Conservation (phyloP, 75 land plant genomes). For the Sequoia sempervirens region DNA sequence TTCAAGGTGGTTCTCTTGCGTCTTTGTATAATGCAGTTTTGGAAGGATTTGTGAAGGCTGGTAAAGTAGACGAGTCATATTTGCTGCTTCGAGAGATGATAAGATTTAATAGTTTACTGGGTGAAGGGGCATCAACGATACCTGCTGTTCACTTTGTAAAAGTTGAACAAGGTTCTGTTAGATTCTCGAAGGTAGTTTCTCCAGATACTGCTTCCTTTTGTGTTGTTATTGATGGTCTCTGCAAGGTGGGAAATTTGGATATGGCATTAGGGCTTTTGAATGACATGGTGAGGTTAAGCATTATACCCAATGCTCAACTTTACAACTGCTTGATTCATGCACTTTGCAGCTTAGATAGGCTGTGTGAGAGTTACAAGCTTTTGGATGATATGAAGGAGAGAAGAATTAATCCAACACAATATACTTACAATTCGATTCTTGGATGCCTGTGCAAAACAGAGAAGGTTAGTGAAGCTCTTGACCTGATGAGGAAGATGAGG, state of each 20-base stretch:
- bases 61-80: slow-evolving; percentile 31
- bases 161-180: background rate
- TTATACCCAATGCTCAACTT: slow-evolving; percentile 32
- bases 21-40: slow-evolving; percentile 38
- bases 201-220: slow-evolving; percentile 43
- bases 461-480: slow-evolving; percentile 31
- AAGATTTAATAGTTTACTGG: background rate
- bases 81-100: slow-evolving; percentile 26
- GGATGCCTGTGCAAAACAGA: slow-evolving; percentile 38
- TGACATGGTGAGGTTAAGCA: slow-evolving; percentile 47
- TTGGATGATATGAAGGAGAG: slow-evolving; percentile 37
- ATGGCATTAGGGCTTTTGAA: slow-evolving; percentile 43
- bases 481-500: slow-evolving; percentile 48
- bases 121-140: background rate
- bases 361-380: slow-evolving; percentile 47
- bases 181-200: background rate
- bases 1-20: background rate
- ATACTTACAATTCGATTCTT: slow-evolving; percentile 48
- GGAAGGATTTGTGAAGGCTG: slow-evolving; percentile 27
- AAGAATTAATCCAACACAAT: slow-evolving; percentile 47
- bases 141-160: background rate
- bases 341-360: slow-evolving; percentile 42
- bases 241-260: slow-evolving; percentile 40
- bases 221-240: slow-evolving; percentile 59
- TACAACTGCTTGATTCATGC: slow-evolving; percentile 61